phyloP scores from a whole-genome alignment of 306 rosid genomes.

The Astragalus glycyphyllos region DNA sequence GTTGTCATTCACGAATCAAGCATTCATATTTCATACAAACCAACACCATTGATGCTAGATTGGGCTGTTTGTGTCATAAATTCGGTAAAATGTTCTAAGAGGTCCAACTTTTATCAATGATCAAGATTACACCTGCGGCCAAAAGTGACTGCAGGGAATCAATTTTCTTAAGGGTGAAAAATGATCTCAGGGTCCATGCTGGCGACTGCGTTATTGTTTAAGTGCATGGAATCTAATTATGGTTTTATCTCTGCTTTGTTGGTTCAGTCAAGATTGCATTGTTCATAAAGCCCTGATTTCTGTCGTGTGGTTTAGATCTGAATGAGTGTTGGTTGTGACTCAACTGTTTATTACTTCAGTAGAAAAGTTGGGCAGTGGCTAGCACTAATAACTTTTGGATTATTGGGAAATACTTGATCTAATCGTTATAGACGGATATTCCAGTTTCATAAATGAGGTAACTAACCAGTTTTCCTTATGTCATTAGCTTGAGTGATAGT shows the following conservation, averaged over 20 bases:
- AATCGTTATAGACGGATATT: neutral
- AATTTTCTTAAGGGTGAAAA: slow-evolving; percentile 3
- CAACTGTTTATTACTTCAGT: neutral
- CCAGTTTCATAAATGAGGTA: neutral
- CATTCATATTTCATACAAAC: too few species aligned
- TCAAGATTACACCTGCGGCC: too few species aligned
- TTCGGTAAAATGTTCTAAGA: too few species aligned
- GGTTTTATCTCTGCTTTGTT: neutral
- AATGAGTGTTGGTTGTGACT: slow-evolving; percentile 8
- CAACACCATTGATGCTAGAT: too few species aligned
- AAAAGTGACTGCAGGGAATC: neutral
- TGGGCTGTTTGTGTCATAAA: too few species aligned
- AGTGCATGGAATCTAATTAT: too few species aligned
- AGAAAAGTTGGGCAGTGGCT: neutral
- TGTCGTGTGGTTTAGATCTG: neutral
- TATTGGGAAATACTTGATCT: neutral
- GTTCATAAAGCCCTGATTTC: neutral
- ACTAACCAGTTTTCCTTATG: slow-evolving; percentile 2
- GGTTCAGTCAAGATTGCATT: slow-evolving; percentile 29
- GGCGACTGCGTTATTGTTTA: too few species aligned
- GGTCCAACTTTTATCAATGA: too few species aligned
- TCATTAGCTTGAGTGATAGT: slow-evolving; percentile 11
- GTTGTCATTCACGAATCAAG: too few species aligned
- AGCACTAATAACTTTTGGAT: neutral
- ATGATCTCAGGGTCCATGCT: too few species aligned